Evolutionary conservation across 371 early-diverging fungal species (phyloP).

Genomic region (Smittium culicis): DNA sequence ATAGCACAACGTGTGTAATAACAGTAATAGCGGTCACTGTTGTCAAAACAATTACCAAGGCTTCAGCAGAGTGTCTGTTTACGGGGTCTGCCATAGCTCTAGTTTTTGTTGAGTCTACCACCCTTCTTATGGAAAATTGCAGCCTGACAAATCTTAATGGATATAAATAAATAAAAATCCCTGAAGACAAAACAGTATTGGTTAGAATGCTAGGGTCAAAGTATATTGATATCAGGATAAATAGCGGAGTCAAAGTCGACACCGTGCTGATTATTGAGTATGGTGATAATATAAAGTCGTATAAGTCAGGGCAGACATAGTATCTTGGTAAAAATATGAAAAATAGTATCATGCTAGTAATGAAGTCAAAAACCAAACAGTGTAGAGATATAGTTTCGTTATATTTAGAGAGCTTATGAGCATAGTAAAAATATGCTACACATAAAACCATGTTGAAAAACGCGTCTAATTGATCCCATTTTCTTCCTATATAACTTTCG

Average conservation of each 20-base stretch:
- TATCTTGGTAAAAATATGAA: slow-evolving; percentile 37
- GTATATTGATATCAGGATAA: slow-evolving; percentile 23
- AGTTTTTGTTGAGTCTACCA: slow-evolving; percentile 40
- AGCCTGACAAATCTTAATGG: slow-evolving; percentile 52
- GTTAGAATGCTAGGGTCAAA: slow-evolving; percentile 19
- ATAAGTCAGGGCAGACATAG: slow-evolving; percentile 34
- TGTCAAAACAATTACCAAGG: slow-evolving; percentile 33
- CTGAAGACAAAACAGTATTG: slow-evolving; percentile 40
- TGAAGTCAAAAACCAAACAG: slow-evolving; percentile 26
- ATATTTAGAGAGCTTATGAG: slow-evolving; percentile 21
- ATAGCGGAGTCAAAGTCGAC: slow-evolving; percentile 37
- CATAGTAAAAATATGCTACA: slow-evolving; percentile 35
- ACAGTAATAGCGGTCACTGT: slow-evolving; percentile 50
- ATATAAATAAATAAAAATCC: slow-evolving; percentile 37
- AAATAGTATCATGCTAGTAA: slow-evolving; percentile 31
- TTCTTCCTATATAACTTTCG: slow-evolving; percentile 35
- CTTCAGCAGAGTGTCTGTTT: slow-evolving; percentile 38
- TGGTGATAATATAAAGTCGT: slow-evolving; percentile 23
- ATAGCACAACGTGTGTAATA: slow-evolving; percentile 42
- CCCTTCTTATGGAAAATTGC: slow-evolving; percentile 34
- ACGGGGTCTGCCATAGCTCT: slow-evolving; percentile 35
- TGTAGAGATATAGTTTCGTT: slow-evolving; percentile 23
- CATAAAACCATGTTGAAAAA: slow-evolving; percentile 34
- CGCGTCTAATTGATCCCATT: slow-evolving; percentile 47
- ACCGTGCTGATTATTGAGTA: slow-evolving; percentile 36